phyloP scores from a whole-genome alignment of 805 yeast species.

The Candida argentea region DNA sequence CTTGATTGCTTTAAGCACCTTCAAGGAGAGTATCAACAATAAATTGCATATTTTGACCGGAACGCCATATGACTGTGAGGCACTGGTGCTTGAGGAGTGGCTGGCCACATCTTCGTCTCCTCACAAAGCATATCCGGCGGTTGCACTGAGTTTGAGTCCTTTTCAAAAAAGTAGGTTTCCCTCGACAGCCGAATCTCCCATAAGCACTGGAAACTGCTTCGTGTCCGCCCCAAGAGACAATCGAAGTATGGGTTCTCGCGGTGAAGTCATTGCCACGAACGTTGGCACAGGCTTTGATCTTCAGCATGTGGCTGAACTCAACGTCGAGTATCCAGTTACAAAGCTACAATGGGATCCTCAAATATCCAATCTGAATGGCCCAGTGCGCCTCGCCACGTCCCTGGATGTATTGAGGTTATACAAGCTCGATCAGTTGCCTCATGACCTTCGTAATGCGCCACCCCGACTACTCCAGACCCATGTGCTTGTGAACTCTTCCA shows the following conservation, averaged over 20 bases:
- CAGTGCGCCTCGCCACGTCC: slow-evolving; percentile 51
- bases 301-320: slow-evolving; percentile 38
- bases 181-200: not conserved
- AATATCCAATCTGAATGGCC: slow-evolving; percentile 10
- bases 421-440: slow-evolving; percentile 37
- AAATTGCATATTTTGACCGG: slow-evolving; percentile 43
- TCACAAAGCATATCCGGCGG: no score
- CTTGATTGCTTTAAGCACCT: slow-evolving; percentile 61
- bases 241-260: no score
- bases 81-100: slow-evolving; percentile 4
- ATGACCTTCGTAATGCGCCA: slow-evolving; percentile 27
- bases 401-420: slow-evolving; percentile 65
- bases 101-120: no score
- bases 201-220: no score
- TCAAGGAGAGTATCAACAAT: slow-evolving; percentile 68
- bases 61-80: slow-evolving; percentile 11
- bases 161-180: not conserved
- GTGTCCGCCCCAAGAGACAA: no score
- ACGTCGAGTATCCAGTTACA: slow-evolving; percentile 61
- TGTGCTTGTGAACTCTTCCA: slow-evolving; percentile 11
- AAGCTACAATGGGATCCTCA: slow-evolving; percentile 67
- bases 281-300: slow-evolving; percentile 30
- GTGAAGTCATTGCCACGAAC: not conserved
- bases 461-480: slow-evolving; percentile 29
- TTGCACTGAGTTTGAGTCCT: no score